Evolutionary conservation across 1,284 basidiomycete genomes (phyloP).

Genomic region (Schizopora paradoxa): DNA sequence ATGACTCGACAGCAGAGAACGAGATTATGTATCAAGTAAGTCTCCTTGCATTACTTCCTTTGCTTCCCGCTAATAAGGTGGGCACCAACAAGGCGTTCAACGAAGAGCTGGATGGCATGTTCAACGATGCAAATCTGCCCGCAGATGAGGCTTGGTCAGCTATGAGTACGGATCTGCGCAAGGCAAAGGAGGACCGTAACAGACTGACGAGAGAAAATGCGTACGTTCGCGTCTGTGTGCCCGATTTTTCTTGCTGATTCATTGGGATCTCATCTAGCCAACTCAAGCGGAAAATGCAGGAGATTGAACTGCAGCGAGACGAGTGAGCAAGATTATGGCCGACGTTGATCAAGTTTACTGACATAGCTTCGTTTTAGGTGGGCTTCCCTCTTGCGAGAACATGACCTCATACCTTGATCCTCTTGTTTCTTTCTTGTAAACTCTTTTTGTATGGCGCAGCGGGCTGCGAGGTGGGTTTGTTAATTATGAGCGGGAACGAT

Average conservation of each 20-base stretch:
- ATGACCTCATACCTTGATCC: constrained; percentile 44
- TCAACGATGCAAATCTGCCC: constrained; percentile 71
- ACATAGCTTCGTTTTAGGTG: constrained; percentile 41
- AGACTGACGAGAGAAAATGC: constrained; percentile 69
- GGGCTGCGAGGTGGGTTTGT: too few species aligned
- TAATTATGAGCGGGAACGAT: too few species aligned
- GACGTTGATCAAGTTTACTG: constrained; percentile 11
- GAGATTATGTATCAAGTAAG: constrained; percentile 86
- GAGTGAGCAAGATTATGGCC: constrained; percentile 50
- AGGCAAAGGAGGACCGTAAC: constrained; percentile 74
- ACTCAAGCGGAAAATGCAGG: constrained; percentile 65
- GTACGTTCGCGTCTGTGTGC: constrained; percentile 38
- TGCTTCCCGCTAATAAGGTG: constrained; percentile 15
- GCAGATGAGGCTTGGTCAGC: constrained; percentile 74
- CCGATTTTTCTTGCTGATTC: constrained; percentile 11
- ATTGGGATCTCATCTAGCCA: constrained; percentile 39
- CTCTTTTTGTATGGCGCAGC: background rate
- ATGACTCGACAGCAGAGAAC: constrained; percentile 77
- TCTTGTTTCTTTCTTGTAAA: background rate
- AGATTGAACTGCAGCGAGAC: constrained; percentile 69
- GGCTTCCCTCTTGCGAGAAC: constrained; percentile 55
- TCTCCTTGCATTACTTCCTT: background rate
- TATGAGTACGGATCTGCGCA: constrained; percentile 64
- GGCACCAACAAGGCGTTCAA: constrained; percentile 76
- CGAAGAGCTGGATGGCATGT: constrained; percentile 87